Conservation (phyloP, 176 grass and related monocot genomes). For the Cenchrus fungigraminus region DNA sequence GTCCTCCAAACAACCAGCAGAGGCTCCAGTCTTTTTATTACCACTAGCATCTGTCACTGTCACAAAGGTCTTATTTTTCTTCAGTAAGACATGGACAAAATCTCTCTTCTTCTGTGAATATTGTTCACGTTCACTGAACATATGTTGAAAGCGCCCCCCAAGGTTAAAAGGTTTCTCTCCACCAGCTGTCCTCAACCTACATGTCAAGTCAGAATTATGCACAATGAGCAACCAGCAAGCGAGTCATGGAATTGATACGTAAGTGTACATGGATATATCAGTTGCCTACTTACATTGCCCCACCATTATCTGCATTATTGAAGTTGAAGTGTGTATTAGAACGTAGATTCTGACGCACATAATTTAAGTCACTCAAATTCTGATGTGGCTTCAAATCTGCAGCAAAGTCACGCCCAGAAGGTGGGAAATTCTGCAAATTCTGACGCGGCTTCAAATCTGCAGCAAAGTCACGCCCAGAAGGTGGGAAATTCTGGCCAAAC, state of each 20-base stretch:
- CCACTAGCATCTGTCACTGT: constrained; percentile 39
- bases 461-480: background rate
- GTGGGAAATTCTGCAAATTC: background rate
- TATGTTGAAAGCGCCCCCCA: background rate
- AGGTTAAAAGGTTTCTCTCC: background rate
- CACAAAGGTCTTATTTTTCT: constrained; percentile 49
- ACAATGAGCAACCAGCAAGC: background rate
- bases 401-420: background rate
- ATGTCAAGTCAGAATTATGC: background rate
- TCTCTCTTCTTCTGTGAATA: constrained; percentile 18
- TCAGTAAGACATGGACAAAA: constrained; percentile 37
- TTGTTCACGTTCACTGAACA: background rate
- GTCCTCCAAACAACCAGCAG: constrained; percentile 48
- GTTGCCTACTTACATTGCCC: constrained; percentile 7
- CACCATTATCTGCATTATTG: background rate
- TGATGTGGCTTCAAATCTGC: background rate
- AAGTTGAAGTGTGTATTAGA: background rate
- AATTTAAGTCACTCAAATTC: background rate
- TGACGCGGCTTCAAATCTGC: background rate
- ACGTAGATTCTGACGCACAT: background rate
- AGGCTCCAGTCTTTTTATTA: constrained; percentile 43
- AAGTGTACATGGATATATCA: constrained; percentile 5
- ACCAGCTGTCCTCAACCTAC: constrained; percentile 9
- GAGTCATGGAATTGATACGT: background rate
- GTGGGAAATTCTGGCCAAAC: constrained; percentile 10